These are phyloP conservation scores for Lipomyces chichibuensis DNA, from an alignment of 805 yeast genomes.

Conservation along the genomic window DNA sequence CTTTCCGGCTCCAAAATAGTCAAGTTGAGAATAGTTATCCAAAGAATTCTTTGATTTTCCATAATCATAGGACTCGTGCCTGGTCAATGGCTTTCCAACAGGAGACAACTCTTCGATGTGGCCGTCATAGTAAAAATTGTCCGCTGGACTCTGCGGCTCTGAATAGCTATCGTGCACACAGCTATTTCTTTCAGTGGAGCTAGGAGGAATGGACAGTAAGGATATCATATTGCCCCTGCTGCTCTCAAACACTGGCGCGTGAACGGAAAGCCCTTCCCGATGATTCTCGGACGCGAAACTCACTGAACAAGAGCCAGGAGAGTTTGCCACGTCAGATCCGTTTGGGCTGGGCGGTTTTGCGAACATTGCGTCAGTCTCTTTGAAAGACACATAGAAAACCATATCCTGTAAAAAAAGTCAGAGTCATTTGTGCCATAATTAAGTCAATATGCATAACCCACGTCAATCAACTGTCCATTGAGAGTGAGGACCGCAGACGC, in stretches of 20 bases:
- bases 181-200: neutral
- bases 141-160: constrained; percentile 23
- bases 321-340: neutral
- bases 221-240: constrained; percentile 3
- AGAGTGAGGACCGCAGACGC: constrained; percentile 40
- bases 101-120: neutral
- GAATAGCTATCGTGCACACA: constrained; percentile 16
- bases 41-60: constrained; percentile 5
- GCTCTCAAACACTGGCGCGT: constrained; percentile 29
- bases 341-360: neutral
- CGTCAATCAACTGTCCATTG: constrained; percentile 38
- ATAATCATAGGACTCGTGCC: constrained; percentile 16
- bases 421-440: neutral
- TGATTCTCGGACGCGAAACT: constrained; percentile 4
- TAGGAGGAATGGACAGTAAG: neutral
- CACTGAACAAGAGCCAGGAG: neutral
- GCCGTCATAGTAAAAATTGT: constrained; percentile 11
- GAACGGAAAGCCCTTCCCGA: constrained; percentile 22
- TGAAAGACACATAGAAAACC: constrained; percentile 22
- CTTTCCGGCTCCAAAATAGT: constrained; percentile 14
- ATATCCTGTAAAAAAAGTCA: constrained; percentile 17
- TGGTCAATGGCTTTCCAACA: neutral
- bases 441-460: constrained; percentile 1
- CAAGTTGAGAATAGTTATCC: constrained; percentile 7
- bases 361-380: constrained; percentile 2